Evolutionary conservation across 768 basidiomycete genomes (phyloP), one percentile per base, ranked within the genome.

Genomic region (Thelephora ganbajun): DNA sequence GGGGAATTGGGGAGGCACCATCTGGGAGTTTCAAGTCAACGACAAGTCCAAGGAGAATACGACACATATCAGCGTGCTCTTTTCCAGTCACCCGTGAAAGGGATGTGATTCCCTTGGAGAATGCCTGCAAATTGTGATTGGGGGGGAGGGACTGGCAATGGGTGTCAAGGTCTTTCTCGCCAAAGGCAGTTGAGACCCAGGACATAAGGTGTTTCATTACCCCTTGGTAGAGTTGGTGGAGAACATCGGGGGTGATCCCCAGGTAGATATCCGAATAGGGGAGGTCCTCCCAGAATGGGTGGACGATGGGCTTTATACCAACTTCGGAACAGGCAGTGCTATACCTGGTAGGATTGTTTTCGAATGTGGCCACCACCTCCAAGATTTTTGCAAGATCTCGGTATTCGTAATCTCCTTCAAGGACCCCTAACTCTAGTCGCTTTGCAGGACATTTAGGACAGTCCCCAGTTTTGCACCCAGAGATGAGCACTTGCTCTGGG

Each of bases 121-220:
- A 68, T 2, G 55, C 30, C 1, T 54, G 57, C 14, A 66, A 48
- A 33, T 61, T 48, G 48, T 66, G 63, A 47, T 61, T 63, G 11
- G 59, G 60, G 1, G 63, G 63, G 1, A 68, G 48, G 1, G 56
- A 51, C 9, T 52, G 47, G 35, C 54, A 56, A 1, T 58, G 59
- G 3, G 58, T 56, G 51, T 69, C 66, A 46, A 69, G 57, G 46
- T 69, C 65, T 11, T 44, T 48, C 13, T 53, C 44, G 0, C 63
- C 59, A 41, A 46, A 60, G 1, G 53, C 50, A 5, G 45, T 7
- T 9, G 42, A 47, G 18, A 67, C 12, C 66, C 66, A 67, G 1
- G 20, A 16, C 16, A 65, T 45, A 13, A 65, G 36, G 44, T 66
- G 60, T 43, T 63, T 61, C 35, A 64, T 51, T 9, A 64, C 50